phyloP scores from a whole-genome alignment of 768 basidiomycete species.

The Leucosporidium creatinivorum region DNA sequence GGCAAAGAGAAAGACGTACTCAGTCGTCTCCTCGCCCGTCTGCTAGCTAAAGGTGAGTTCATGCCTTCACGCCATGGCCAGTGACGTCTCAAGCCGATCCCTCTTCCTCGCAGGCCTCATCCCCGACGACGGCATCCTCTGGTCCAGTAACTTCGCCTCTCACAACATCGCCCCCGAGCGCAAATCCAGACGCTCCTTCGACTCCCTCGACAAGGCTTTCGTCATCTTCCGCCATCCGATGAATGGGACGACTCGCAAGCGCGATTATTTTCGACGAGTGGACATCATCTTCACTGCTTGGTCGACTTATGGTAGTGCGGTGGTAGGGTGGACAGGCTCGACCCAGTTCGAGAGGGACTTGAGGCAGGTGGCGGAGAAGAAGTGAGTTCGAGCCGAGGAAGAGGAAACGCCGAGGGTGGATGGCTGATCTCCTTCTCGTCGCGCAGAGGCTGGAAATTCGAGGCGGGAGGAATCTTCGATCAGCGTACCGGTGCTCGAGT shows the following conservation, averaged over 20 bases:
- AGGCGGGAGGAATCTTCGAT: conserved; percentile 4
- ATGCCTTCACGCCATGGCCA: too few relatives aligned
- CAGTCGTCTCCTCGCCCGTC: not conserved
- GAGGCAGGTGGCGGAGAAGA: not conserved
- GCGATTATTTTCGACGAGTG: conserved; percentile 6
- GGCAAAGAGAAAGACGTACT: conserved; percentile 7
- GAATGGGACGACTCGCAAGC: not conserved
- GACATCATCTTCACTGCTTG: conserved; percentile 14
- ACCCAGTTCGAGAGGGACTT: conserved; percentile 24
- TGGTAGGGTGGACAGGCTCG: conserved; percentile 19
- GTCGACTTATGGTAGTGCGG: conserved; percentile 3
- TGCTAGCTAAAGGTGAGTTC: not conserved
- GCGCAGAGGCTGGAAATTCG: conserved; percentile 1
- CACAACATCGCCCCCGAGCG: not conserved
- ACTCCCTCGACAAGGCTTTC: conserved; percentile 18
- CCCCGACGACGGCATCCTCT: not conserved
- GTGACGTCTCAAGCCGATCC: too few relatives aligned
- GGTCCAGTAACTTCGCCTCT: not conserved
- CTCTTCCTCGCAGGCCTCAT: not conserved
- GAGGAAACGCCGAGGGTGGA: not conserved
- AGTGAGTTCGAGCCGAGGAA: not conserved
- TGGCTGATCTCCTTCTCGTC: too few relatives aligned
- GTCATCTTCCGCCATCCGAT: conserved; percentile 10
- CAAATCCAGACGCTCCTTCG: not conserved
- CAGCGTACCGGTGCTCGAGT: not conserved